Percentiles rank a stretch among this genome's conserved stretches.
Evolutionary conservation across 495 filamentous ascomycete species (phyloP).

Genomic region (Penicillium arizonense): DNA sequence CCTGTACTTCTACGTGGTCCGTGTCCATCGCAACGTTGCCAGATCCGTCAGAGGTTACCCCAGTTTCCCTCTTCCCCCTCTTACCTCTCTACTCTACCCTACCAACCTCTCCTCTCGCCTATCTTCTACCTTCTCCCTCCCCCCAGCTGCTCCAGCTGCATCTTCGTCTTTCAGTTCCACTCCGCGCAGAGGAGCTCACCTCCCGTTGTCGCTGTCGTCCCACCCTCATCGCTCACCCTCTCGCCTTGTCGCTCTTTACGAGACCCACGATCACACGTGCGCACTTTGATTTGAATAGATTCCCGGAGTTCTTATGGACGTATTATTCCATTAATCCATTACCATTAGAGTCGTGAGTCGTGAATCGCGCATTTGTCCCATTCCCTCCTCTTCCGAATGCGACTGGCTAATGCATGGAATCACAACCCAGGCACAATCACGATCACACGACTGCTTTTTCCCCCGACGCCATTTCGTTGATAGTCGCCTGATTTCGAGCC

Average conservation of each 20-base stretch:
- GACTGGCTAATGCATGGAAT: slow-evolving; percentile 6
- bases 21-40: slow-evolving; percentile 31
- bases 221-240: neutral
- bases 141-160: too few species aligned
- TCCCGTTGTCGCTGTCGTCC: slow-evolving; percentile 5
- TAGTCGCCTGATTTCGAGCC: slow-evolving; percentile 2
- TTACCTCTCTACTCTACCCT: slow-evolving; percentile 14
- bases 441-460: slow-evolving; percentile 12
- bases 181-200: neutral
- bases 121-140: slow-evolving; percentile 5
- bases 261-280: slow-evolving; percentile 25
- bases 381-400: slow-evolving; percentile 4
- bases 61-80: neutral
- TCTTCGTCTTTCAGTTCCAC: neutral
- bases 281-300: slow-evolving; percentile 24
- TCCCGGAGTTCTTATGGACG: neutral
- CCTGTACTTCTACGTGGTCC: slow-evolving; percentile 15
- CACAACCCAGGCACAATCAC: slow-evolving; percentile 21
- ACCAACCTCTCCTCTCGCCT: slow-evolving; percentile 8
- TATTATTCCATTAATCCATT: too few species aligned
- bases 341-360: slow-evolving; percentile 26
- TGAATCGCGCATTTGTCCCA: neutral
- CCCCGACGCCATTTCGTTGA: neutral
- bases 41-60: slow-evolving; percentile 20
- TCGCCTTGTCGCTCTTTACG: slow-evolving; percentile 6